These are phyloP conservation scores for Alternaria gaisen DNA, from an alignment of 2,329 filamentous ascomycete species.

Conservation along the genomic window DNA sequence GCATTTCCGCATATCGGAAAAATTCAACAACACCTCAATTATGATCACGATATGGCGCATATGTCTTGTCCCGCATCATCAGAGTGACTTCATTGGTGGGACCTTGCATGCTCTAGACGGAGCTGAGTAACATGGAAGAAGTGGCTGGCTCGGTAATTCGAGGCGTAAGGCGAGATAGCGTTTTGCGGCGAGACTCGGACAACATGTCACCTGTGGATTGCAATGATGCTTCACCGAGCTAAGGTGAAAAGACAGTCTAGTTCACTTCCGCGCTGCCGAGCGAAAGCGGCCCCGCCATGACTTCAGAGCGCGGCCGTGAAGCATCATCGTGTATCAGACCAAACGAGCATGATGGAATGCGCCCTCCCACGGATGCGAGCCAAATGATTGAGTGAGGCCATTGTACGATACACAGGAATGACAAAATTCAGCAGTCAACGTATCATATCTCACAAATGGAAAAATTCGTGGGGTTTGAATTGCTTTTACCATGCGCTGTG, in stretches of 20 bases:
- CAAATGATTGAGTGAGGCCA: constrained; percentile 15
- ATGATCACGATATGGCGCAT: constrained; percentile 27
- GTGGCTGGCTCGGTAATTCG: constrained; percentile 34
- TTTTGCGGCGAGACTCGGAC: constrained; percentile 47
- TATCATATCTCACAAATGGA: neutral
- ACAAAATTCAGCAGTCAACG: neutral
- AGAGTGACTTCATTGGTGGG: constrained; percentile 33
- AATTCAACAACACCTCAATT: constrained; percentile 25
- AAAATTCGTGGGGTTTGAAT: constrained; percentile 1
- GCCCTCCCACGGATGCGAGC: constrained; percentile 47
- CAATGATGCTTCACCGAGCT: constrained; percentile 13
- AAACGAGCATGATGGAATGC: neutral
- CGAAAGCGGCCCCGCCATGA: constrained; percentile 40
- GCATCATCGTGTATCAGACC: constrained; percentile 8
- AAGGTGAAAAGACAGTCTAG: constrained; percentile 24
- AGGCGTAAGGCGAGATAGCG: constrained; percentile 28
- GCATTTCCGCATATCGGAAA: constrained; percentile 29
- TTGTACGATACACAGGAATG: too few species aligned
- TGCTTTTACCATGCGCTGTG: constrained; percentile 14
- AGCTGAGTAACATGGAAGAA: constrained; percentile 8
- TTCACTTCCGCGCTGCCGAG: constrained; percentile 35
- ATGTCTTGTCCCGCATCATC: neutral
- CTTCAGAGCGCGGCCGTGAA: constrained; percentile 51
- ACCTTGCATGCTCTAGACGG: constrained; percentile 11
- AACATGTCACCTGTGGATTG: constrained; percentile 18